Evolutionary conservation across 371 early-diverging fungal species (phyloP), one percentile per base, ranked within the genome.

Genomic region (Zychaea mexicana): DNA sequence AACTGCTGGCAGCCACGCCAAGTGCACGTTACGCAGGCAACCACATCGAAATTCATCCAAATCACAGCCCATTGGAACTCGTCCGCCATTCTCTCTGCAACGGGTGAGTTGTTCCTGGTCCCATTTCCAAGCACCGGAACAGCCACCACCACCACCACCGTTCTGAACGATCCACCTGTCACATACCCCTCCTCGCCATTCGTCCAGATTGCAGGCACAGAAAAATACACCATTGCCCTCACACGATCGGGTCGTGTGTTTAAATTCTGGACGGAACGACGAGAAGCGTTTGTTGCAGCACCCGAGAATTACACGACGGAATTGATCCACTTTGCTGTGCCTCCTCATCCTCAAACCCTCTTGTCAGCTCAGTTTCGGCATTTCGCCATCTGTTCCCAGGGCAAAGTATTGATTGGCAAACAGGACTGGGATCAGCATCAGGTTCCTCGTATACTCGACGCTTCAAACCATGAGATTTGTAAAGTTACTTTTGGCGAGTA

Each of bases 11-110:
- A 66, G 26, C 56, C 73, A 46, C 73, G 70, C 39, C 49, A 53
- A 6, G 60, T 78, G 1, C 47, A 54, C 5, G 32, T 69, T 3
- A 46, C 61, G 13, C 15, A 47, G 21, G 49, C 53, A 1, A 31
- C 59, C 13, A 38, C 21, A 12, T 24, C 3, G 7, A 30, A 36
- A 9, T 60, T 78, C 13, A 63, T 61, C 2, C 79, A 78, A 45
- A 70, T 78, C 10, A 32, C 67, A 13, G 79, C 73, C 5, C 76
- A 76, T 38, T 73, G 76, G 76, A 57, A 52, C 7, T 71, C 66
- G 31, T 76, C 76, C 0, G 64, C 65, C 30, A 55, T 71, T 19
- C 60, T 78, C 52, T 73, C 78, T 15, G 55, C 57, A 4, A 26
- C 31, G 2, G 78, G 78, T 13, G 55, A 53, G 21, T 13, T 78